phyloP scores from a whole-genome alignment of 2,329 filamentous ascomycete genomes.

The Teratosphaeria viscida region DNA sequence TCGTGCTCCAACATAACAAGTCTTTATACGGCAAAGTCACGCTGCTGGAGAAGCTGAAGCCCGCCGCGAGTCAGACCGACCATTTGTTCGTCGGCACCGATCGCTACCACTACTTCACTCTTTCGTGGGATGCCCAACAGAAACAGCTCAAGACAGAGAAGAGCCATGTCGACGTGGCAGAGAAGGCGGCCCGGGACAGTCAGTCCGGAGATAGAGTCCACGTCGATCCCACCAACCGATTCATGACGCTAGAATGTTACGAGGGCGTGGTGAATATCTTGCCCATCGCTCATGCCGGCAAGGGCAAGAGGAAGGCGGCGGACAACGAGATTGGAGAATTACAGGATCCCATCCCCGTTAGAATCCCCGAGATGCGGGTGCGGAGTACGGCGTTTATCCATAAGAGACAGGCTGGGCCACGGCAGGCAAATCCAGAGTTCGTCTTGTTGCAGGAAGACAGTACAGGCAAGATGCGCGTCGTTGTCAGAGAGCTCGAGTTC shows the following conservation, averaged over 20 bases:
- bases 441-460: slow-evolving; percentile 57
- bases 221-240: slow-evolving; percentile 67
- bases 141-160: slow-evolving; percentile 46
- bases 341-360: slow-evolving; percentile 49
- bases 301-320: slow-evolving; percentile 35
- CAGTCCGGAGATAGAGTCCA: slow-evolving; percentile 75
- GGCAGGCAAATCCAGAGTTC: slow-evolving; percentile 46
- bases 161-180: slow-evolving; percentile 49
- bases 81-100: slow-evolving; percentile 90
- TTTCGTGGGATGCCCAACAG: slow-evolving; percentile 62
- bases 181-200: slow-evolving; percentile 57
- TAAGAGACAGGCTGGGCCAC: slow-evolving; percentile 31
- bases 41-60: slow-evolving; percentile 71
- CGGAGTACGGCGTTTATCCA: slow-evolving; percentile 56
- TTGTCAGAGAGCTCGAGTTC: slow-evolving; percentile 46
- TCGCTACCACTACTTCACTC: slow-evolving; percentile 78
- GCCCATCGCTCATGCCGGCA: slow-evolving; percentile 46
- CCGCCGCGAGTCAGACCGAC: slow-evolving; percentile 63
- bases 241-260: slow-evolving; percentile 57
- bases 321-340: slow-evolving; percentile 45
- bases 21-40: slow-evolving; percentile 76
- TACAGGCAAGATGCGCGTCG: slow-evolving; percentile 42
- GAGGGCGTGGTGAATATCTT: slow-evolving; percentile 58
- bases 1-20: slow-evolving; percentile 57
- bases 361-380: slow-evolving; percentile 58